Evolutionary conservation across 148 eudicot species (phyloP).

Genomic region (Agrostemma githago): DNA sequence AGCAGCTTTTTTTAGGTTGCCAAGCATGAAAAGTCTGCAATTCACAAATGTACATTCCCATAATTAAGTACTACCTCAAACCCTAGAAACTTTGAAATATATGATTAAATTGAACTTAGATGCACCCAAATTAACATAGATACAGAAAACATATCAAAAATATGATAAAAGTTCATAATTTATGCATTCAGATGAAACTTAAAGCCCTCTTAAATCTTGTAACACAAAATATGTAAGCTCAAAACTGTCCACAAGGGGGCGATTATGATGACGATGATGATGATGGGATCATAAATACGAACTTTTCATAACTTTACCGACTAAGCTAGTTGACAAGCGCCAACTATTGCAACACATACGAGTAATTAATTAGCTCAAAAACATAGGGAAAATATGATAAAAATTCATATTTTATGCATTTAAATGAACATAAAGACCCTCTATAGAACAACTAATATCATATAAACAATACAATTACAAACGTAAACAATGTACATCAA

Average conservation of each 20-base stretch:
- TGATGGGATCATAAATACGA: no score
- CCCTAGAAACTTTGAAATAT: background rate
- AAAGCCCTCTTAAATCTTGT: background rate
- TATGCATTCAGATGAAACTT: background rate
- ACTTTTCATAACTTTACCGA: no score
- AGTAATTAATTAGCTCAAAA: no score
- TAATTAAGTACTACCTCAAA: slow-evolving; percentile 5
- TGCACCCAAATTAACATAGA: background rate
- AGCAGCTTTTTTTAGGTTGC: slow-evolving; percentile 44
- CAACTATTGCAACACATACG: no score
- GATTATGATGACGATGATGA: no score
- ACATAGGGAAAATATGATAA: no score
- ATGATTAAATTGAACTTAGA: background rate
- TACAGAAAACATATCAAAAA: no score
- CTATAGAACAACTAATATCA: no score
- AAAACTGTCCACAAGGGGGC: background rate
- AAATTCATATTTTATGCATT: no score
- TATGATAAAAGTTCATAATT: background rate
- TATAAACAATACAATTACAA: no score
- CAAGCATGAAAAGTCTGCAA: slow-evolving; percentile 56
- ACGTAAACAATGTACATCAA: background rate
- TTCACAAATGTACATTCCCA: slow-evolving; percentile 7
- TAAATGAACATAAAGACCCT: no score
- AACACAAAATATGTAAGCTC: background rate
- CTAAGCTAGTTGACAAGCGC: no score